Evolutionary conservation across 2,329 filamentous ascomycete genomes (phyloP), one percentile per base, ranked within the genome.

Genomic region (Aspergillus niger): DNA sequence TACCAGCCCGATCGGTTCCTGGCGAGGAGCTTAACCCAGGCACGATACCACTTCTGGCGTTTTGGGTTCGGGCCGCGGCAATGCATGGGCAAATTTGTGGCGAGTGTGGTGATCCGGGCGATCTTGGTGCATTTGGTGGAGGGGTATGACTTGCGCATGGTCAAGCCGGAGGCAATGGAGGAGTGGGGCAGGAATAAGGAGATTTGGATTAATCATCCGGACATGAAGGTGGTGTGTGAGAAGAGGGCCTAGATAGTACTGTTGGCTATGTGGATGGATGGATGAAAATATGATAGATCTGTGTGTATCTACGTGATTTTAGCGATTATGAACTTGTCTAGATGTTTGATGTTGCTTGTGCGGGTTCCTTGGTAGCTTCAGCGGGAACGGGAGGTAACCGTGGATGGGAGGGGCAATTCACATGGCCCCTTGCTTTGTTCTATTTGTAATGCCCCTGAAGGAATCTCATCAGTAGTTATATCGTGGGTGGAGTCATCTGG

Each of bases 11-110:
- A 65, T 3, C 61, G 68, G 15, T 70, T 70, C 32, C 11, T 63
- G 7, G 57, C 26, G 1, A 26, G 39, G 15, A 52, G 26, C 7
- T 13, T 15, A 7, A 54, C 48, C 3, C 51, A 61, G 15, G 11
- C 28, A 8, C 63, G 79, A 10, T 81, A 81, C 63, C 63, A 72
- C 3, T 76, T 74, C 49, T 81, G 79, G 79, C 69, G 79, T 3
- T 82, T 80, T 65, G 80, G 79, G 0, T 81, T 81, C 60, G 79
- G 79, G 0, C 77, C 79, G 0, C 65, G 79, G 28, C 72, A 77
- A 58, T 82, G 80, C 58, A 61, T 82, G 65, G 80, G 79, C 0
- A 78, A 76, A 62, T 74, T 76, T 60, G 63, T 79, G 1, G 76
- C 73, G 3, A 79, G 81, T 54, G n/a, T 74, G 26, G 68, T 79